These are phyloP conservation scores for Penicillium parvum DNA, from an alignment of 495 filamentous ascomycete species.

Conservation along the genomic window DNA sequence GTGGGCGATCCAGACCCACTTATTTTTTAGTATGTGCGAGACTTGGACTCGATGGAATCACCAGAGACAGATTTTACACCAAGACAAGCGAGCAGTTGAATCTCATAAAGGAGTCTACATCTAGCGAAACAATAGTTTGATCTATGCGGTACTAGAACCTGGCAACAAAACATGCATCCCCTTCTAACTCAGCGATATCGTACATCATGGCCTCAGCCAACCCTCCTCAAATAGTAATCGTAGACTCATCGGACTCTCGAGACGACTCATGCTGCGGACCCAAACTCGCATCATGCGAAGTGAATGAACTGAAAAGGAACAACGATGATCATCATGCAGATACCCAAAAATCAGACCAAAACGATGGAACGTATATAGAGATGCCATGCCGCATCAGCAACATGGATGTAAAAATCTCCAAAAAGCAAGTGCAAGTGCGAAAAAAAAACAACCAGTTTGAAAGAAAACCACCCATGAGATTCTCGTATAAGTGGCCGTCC, in stretches of 20 bases:
- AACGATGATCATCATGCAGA: constrained; percentile 16
- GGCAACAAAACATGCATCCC: constrained; percentile 20
- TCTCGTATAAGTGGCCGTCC: no score
- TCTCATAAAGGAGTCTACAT: no score
- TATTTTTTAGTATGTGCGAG: constrained; percentile 5
- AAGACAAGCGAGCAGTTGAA: no score
- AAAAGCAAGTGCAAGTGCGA: constrained; percentile 4
- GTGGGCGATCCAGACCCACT: constrained; percentile 12
- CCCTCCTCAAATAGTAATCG: not conserved
- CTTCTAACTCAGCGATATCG: constrained; percentile 9
- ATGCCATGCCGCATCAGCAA: constrained; percentile 10
- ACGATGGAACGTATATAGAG: constrained; percentile 26
- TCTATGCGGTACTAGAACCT: no score
- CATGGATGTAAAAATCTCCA: constrained; percentile 16
- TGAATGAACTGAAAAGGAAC: not conserved
- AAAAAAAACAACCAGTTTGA: constrained; percentile 2
- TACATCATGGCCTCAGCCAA: constrained; percentile 3
- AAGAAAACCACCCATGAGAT: constrained; percentile 1
- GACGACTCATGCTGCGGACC: no score
- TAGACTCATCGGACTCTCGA: constrained; percentile 1
- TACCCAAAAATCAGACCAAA: constrained; percentile 13
- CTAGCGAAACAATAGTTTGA: no score
- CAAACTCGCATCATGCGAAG: no score
- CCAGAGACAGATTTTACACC: not conserved
- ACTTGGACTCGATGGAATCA: no score